Percentiles rank a stretch among this genome's conserved stretches.
phyloP scores from a whole-genome alignment of 1,284 basidiomycete genomes.

The Wolfiporia cocos region DNA sequence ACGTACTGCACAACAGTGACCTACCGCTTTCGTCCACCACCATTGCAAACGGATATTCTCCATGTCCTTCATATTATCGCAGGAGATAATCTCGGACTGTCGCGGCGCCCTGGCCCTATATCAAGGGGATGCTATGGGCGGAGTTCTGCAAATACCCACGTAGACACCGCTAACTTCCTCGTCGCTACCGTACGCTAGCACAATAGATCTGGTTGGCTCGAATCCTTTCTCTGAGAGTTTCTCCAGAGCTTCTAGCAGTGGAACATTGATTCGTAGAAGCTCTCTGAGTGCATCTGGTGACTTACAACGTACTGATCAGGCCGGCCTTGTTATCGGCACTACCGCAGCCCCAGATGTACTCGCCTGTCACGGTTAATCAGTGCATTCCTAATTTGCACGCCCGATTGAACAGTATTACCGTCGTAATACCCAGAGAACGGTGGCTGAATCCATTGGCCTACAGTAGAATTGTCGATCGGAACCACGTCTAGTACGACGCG shows the following conservation, averaged over 20 bases:
- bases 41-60: conserved; percentile 46
- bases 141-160: conserved; percentile 29
- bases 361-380: conserved; percentile 24
- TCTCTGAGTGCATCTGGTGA: too few species aligned
- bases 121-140: too few species aligned
- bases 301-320: conserved; percentile 50
- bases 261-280: too few species aligned
- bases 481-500: conserved; percentile 58
- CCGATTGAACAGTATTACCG: conserved; percentile 16
- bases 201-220: conserved; percentile 43
- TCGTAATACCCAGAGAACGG: conserved; percentile 31
- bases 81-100: conserved; percentile 41
- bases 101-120: conserved; percentile 53
- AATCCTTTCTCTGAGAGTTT: conserved; percentile 45
- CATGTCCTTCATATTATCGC: conserved; percentile 43
- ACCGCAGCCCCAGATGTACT: conserved; percentile 61
- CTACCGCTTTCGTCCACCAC: conserved; percentile 50
- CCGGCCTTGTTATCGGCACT: conserved; percentile 59
- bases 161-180: conserved; percentile 56
- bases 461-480: conserved; percentile 45
- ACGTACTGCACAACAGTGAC: too few species aligned
- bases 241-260: conserved; percentile 56
- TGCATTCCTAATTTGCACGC: not conserved
- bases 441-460: conserved; percentile 40
- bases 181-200: conserved; percentile 65